phyloP scores from a whole-genome alignment of 805 yeast genomes.

The Yarrowia alimentaria region DNA sequence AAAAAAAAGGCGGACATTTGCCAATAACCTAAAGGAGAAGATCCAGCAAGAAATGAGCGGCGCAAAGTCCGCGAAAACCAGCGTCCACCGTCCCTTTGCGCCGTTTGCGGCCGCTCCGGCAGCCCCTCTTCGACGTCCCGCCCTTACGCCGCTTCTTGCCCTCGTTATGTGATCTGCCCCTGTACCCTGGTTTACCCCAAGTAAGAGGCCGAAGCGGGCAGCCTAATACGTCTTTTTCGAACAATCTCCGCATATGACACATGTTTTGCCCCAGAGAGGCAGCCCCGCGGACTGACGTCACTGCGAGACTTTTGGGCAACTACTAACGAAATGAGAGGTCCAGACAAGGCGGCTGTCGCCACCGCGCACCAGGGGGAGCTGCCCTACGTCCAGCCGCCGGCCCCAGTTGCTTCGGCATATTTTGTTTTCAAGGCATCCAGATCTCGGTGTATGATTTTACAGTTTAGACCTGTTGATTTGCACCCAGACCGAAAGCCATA shows the following conservation, averaged over 20 bases:
- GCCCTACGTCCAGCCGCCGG: no score
- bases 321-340: no score
- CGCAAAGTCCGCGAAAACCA: no score
- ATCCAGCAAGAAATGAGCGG: no score
- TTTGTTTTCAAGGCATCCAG: not conserved
- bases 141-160: constrained; percentile 18
- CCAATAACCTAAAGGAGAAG: constrained; percentile 20
- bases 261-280: constrained; percentile 4
- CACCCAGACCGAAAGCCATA: constrained; percentile 17
- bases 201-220: constrained; percentile 12
- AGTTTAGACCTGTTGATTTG: constrained; percentile 14
- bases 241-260: constrained; percentile 23
- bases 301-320: no score
- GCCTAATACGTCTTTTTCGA: constrained; percentile 17
- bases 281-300: constrained; percentile 8
- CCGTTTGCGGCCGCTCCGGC: no score
- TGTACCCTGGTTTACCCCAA: constrained; percentile 19
- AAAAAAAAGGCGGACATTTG: no score
- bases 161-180: constrained; percentile 23
- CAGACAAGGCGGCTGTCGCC: no score
- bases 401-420: constrained; percentile 4
- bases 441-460: no score
- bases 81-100: no score
- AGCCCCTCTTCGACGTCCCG: no score
- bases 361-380: no score